A percentile compares a stretch with the other conserved stretches of the same genome.
These are phyloP conservation scores for Fusarium denticulatum DNA, from an alignment of 2,329 filamentous ascomycete species.

Conservation along the genomic window DNA sequence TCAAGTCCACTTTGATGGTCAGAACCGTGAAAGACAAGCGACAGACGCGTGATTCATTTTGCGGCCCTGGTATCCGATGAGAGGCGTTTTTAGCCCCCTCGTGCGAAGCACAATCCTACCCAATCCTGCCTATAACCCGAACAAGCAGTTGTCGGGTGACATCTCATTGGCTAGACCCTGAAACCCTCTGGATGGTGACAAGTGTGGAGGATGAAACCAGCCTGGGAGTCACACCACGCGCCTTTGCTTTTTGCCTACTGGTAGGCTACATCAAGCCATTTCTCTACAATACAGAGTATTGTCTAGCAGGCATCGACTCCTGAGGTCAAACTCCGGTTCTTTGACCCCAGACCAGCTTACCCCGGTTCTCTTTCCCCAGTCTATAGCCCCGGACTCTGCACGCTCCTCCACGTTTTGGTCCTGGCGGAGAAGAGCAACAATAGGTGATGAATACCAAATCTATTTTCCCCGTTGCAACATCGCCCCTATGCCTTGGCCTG, in stretches of 20 bases:
- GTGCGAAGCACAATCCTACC: conserved; percentile 7
- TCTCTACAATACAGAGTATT: neutral
- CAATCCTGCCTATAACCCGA: neutral
- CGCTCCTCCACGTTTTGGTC: conserved; percentile 36
- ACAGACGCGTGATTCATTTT: neutral
- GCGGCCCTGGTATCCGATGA: conserved; percentile 41
- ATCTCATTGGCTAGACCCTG: conserved; percentile 15
- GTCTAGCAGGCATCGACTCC: neutral
- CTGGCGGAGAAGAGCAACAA: conserved; percentile 11
- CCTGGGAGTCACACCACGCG: neutral
- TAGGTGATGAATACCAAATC: conserved; percentile 35
- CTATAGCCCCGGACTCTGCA: conserved; percentile 13
- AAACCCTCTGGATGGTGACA: neutral
- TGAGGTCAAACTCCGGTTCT: neutral
- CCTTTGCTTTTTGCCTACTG: neutral
- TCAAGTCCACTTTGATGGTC: neutral
- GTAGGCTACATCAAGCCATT: neutral
- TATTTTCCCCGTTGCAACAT: conserved; percentile 43
- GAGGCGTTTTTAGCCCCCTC: conserved; percentile 1
- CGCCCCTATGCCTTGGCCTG: conserved; percentile 16
- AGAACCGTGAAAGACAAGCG: neutral
- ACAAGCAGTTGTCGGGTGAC: neutral
- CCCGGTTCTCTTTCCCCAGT: conserved; percentile 12
- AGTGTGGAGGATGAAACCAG: conserved; percentile 12
- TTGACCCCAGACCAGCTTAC: conserved; percentile 14